Conservation (phyloP, 148 eudicot species). For the Chenopodium berlandieri region DNA sequence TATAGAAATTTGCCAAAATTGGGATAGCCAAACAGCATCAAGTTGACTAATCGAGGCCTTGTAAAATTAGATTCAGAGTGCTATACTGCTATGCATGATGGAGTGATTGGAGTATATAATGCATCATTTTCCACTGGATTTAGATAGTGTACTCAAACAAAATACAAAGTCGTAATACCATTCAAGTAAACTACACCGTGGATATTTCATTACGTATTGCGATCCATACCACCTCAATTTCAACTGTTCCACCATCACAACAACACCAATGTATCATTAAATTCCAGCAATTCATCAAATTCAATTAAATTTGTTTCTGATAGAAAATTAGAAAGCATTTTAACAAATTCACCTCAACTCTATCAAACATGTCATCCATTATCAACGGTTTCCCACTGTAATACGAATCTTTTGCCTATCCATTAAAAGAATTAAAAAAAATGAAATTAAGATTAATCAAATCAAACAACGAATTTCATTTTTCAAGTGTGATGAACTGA, state of each 20-base stretch:
- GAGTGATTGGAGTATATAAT: no score
- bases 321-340: no score
- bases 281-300: background rate
- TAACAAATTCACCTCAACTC: conserved; percentile 63
- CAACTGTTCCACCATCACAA: conserved; percentile 46
- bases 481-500: no score
- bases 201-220: conserved; percentile 82
- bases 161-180: no score
- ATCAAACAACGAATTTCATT: background rate
- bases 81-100: no score
- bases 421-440: background rate
- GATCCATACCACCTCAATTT: conserved; percentile 88
- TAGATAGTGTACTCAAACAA: no score
- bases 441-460: no score
- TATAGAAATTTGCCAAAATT: conserved; percentile 2
- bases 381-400: conserved; percentile 88
- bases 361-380: conserved; percentile 94
- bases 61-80: no score
- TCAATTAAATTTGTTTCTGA: background rate
- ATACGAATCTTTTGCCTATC: conserved; percentile 83
- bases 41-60: no score
- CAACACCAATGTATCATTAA: no score
- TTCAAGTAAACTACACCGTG: conserved; percentile 73
- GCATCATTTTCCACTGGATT: no score
- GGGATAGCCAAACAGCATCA: no score